Conservation (phyloP, 2,329 filamentous ascomycete species). For the Plectosphaerella sp. region DNA sequence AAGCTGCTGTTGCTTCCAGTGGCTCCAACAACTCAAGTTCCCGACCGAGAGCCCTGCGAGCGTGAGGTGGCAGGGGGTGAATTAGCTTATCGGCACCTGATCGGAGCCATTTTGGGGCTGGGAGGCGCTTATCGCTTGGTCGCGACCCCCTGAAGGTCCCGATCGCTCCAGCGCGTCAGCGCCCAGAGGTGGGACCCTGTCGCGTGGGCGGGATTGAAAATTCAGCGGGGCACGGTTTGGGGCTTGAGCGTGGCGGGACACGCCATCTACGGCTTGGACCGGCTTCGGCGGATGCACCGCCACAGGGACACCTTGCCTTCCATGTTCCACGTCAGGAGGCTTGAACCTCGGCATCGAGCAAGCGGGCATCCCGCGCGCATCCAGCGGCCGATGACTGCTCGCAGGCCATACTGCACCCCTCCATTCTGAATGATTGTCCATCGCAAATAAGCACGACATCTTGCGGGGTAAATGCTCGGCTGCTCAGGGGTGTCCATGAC, state of each 20-base stretch:
- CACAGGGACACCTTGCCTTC: not conserved
- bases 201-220: not conserved
- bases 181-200: not conserved
- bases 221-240: not conserved
- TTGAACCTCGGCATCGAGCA: constrained; percentile 6
- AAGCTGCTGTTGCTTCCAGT: not conserved
- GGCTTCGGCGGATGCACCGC: not conserved
- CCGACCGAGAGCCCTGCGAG: not conserved
- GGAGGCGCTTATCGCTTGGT: not conserved
- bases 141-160: constrained; percentile 3
- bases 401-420: not conserved
- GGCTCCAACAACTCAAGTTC: not conserved
- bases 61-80: not conserved
- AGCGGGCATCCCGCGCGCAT: not conserved
- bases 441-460: not conserved
- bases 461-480: not conserved
- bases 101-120: not conserved
- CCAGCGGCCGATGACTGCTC: too few relatives aligned
- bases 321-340: too few relatives aligned
- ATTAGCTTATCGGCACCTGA: constrained; percentile 12
- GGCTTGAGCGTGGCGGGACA: not conserved
- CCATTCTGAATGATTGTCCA: not conserved
- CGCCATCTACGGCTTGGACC: not conserved
- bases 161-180: not conserved
- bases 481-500: not conserved